phyloP scores from a whole-genome alignment of 176 grass and related monocot species.

The Musa beccarii region DNA sequence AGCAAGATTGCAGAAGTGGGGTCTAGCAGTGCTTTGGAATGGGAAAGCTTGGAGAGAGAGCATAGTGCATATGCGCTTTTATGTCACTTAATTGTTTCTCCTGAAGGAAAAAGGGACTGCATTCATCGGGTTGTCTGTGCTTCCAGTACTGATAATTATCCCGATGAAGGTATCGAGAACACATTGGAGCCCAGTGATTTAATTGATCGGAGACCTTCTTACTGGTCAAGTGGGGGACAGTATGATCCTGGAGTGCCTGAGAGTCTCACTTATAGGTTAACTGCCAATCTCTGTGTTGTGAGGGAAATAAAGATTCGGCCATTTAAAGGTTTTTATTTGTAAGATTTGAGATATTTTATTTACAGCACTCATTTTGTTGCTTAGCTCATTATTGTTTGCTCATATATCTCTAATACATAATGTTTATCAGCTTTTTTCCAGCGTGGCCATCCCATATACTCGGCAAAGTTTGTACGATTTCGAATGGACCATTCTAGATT shows the following conservation, averaged over 20 bases:
- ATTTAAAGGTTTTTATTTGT: constrained; percentile 47
- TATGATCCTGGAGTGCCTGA: constrained; percentile 33
- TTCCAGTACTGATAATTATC: constrained; percentile 80
- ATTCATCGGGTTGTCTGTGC: constrained; percentile 48
- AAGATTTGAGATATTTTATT: background rate
- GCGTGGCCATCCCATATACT: constrained; percentile 43
- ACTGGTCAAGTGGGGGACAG: constrained; percentile 83
- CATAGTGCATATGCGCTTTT: constrained; percentile 54
- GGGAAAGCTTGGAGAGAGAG: constrained; percentile 24
- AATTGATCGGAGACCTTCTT: constrained; percentile 31
- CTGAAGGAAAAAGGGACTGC: constrained; percentile 28
- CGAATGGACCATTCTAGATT: constrained; percentile 49
- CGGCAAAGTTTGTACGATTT: constrained; percentile 45
- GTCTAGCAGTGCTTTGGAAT: constrained; percentile 31
- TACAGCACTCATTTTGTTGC: background rate
- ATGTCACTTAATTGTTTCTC: constrained; percentile 27
- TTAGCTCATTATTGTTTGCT: background rate
- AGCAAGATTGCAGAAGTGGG: constrained; percentile 10
- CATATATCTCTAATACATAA: background rate
- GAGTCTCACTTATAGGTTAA: constrained; percentile 54
- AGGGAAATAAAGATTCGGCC: constrained; percentile 55
- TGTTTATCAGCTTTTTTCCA: constrained; percentile 53
- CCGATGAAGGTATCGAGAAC: constrained; percentile 61
- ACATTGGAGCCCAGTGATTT: constrained; percentile 39
- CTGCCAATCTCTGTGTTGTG: constrained; percentile 34